phyloP scores from a whole-genome alignment of 2,329 filamentous ascomycete genomes.

The Coniochaeta sp. region DNA sequence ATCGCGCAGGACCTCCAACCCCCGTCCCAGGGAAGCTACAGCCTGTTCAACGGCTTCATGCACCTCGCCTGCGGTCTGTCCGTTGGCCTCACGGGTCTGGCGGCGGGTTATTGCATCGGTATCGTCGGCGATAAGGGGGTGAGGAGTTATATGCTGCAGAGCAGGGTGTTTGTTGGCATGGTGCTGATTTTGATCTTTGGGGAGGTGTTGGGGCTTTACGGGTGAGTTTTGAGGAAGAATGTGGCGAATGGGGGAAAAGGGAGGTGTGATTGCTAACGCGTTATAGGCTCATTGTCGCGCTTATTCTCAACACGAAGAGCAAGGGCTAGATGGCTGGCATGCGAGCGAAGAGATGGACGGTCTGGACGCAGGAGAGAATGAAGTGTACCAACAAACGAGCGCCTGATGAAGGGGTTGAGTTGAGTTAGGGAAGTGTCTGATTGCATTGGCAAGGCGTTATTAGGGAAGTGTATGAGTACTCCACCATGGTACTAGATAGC shows the following conservation, averaged over 20 bases:
- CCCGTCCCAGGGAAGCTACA: constrained; percentile 62
- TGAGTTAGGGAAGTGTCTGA: neutral
- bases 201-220: constrained; percentile 93
- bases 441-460: constrained; percentile 3
- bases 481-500: neutral
- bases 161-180: constrained; percentile 95
- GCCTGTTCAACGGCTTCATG: constrained; percentile 87
- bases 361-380: neutral
- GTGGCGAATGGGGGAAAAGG: too few relatives aligned
- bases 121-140: constrained; percentile 93
- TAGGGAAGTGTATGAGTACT: constrained; percentile 1
- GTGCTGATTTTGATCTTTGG: constrained; percentile 97
- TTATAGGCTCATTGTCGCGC: constrained; percentile 87
- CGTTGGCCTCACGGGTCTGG: constrained; percentile 86
- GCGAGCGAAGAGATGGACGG: neutral
- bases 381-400: neutral
- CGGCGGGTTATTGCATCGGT: constrained; percentile 93
- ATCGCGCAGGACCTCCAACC: constrained; percentile 86
- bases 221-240: constrained; percentile 47
- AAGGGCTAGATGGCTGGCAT: constrained; percentile 40
- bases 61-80: constrained; percentile 86
- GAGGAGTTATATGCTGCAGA: constrained; percentile 92
- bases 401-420: neutral
- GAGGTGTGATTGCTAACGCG: constrained; percentile 16
- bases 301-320: constrained; percentile 87